These are phyloP conservation scores for Solanum chacoense DNA, from an alignment of 305 asterid genomes.

Conservation along the genomic window DNA sequence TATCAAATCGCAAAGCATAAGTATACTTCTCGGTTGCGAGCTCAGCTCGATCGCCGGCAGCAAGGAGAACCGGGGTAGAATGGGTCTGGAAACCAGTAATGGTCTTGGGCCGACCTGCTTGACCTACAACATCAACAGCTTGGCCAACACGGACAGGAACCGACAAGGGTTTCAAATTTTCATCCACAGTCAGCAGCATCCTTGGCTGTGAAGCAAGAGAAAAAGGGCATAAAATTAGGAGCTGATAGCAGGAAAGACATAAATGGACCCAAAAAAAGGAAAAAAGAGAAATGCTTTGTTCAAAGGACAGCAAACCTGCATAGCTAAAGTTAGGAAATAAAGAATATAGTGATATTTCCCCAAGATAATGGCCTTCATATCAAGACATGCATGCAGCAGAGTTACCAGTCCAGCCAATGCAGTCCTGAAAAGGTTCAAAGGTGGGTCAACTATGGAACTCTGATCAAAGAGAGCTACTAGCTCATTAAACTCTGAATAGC, in stretches of 20 bases:
- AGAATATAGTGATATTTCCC: conserved; percentile 86
- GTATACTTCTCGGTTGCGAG: conserved; percentile 86
- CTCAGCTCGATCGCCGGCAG: conserved; percentile 97
- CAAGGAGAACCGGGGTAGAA: conserved; percentile 81
- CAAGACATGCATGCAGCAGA: conserved; percentile 77
- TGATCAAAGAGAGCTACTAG: background rate
- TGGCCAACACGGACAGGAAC: conserved; percentile 97
- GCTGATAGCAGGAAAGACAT: background rate
- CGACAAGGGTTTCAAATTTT: conserved; percentile 71
- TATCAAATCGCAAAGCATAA: background rate
- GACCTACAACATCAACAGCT: conserved; percentile 96
- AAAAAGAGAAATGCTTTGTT: background rate
- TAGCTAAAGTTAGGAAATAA: conserved; percentile 83
- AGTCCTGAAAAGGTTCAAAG: conserved; percentile 31
- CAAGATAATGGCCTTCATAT: conserved; percentile 76
- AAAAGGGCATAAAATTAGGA: background rate
- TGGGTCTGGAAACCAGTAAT: conserved; percentile 97
- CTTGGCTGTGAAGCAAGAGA: conserved; percentile 51
- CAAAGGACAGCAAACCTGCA: conserved; percentile 46
- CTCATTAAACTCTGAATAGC: background rate
- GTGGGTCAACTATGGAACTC: background rate
- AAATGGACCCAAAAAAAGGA: background rate
- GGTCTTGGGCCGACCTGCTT: conserved; percentile 96
- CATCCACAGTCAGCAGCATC: conserved; percentile 90
- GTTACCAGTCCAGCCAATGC: conserved; percentile 82